Percentiles rank a stretch among this genome's conserved stretches.
Evolutionary conservation across 331 rosid genomes (phyloP).

Genomic region (Rhamnella rubrinervis): DNA sequence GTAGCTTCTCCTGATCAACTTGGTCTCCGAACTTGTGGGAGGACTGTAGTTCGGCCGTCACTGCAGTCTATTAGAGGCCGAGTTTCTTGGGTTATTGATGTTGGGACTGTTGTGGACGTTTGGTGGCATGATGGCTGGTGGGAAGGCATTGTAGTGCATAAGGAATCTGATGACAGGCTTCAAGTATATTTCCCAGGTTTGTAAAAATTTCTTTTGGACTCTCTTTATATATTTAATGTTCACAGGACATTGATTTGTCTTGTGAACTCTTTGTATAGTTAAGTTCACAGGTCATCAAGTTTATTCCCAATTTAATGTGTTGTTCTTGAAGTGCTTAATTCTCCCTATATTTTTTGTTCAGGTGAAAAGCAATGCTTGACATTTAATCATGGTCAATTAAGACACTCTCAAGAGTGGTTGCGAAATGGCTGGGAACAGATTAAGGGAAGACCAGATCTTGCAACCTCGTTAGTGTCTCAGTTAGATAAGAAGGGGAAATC

Average conservation of each 20-base stretch:
- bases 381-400: conserved; percentile 39
- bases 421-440: conserved; percentile 52
- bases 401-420: conserved; percentile 80
- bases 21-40: conserved; percentile 44
- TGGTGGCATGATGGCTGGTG: conserved; percentile 98
- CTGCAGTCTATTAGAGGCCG: conserved; percentile 26
- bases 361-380: conserved; percentile 55
- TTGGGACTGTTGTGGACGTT: conserved; percentile 73
- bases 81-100: conserved; percentile 36
- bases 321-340: background rate
- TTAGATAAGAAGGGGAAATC: conserved; percentile 19
- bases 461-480: conserved; percentile 24
- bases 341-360: conserved; percentile 22
- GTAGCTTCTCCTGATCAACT: conserved; percentile 51
- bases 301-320: no score
- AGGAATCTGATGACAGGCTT: conserved; percentile 42
- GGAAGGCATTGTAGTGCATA: conserved; percentile 77
- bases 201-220: background rate
- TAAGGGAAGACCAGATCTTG: conserved; percentile 66
- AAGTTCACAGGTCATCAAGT: no score
- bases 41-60: conserved; percentile 61
- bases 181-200: conserved; percentile 79
- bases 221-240: background rate
- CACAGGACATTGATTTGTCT: no score
- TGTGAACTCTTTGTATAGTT: no score